Base-by-base conservation (phyloP, 345 rosid genomes). In the Psidium friedrichsthalianum region DNA sequence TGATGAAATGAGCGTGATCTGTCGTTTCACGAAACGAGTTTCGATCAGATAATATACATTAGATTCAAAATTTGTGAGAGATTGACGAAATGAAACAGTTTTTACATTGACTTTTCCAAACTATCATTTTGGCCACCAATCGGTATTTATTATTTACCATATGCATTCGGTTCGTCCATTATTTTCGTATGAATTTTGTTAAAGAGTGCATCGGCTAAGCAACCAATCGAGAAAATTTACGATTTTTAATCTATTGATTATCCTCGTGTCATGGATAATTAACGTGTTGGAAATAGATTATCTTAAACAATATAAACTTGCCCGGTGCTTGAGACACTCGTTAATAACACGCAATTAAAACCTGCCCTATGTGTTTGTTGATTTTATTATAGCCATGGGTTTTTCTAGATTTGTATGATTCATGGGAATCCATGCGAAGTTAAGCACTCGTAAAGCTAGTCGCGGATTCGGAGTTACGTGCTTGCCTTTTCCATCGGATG, bases 231-330 rank as follows among this genome's bases (percentile, higher is more conserved):
- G 3, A 64, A 64, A 16, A 32, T 15, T 32, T 32, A 32, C 3
- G 0, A 32, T 16, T 64, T 64, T 64, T 9, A 32, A 69, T 69
- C 24, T 1, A 16, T 6, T 22, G 3, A 32, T 69, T 32, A 64
- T 6, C 1, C 40, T 8, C 1, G 5, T 32, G 24, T 16, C 2
- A 32, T 16, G 3, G 11, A 29, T 0, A 8, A 32, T 0, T 2
- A 8, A 16, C 32, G 1, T 5, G 1, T 9, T 32, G 5, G 9
- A 69, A 69, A 32, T 11, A 32, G 0, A 64, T 64, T 29, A 32
- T 32, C 18, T 64, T 20, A 32, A 16, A 32, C 4, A 1, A 1
- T 7, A 42, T 64, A 9, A 8, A 64, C 22, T 29, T 32, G 1
- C 18, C 1, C 8, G 14, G 44, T 32, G 76, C 22, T 15, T 0